Conservation (phyloP, 352 stramenopile genomes). For the Halophytophthora polymorphica region DNA sequence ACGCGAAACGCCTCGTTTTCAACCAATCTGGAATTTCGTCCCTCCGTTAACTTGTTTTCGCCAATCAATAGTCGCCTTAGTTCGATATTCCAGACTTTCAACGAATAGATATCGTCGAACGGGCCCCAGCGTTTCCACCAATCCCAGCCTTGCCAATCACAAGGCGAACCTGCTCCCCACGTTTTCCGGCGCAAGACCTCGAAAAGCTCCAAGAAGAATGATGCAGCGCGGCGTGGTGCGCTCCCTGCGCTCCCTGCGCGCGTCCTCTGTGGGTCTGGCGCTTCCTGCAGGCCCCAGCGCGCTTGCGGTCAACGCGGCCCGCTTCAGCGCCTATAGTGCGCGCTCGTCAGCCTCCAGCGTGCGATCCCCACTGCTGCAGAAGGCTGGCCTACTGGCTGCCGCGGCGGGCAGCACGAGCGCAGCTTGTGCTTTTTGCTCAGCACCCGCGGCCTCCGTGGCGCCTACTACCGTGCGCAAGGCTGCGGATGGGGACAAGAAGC, state of each 20-base stretch:
- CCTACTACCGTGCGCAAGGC: constrained; percentile 4
- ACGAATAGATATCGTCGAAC: not conserved
- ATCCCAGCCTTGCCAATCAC: not conserved
- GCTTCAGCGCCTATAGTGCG: constrained; percentile 11
- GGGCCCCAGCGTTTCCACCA: not conserved
- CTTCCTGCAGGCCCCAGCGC: constrained; percentile 11
- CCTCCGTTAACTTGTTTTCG: too few relatives aligned
- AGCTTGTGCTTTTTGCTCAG: constrained; percentile 55
- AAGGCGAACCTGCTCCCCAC: too few relatives aligned
- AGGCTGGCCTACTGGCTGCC: constrained; percentile 27
- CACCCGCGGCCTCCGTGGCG: constrained; percentile 6
- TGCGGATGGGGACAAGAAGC: constrained; percentile 4
- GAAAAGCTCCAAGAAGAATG: constrained; percentile 12
- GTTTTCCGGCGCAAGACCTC: not conserved
- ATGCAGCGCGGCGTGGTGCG: constrained; percentile 27
- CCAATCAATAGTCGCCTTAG: not conserved
- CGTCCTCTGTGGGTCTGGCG: constrained; percentile 6
- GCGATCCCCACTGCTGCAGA: constrained; percentile 33
- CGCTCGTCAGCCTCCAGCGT: constrained; percentile 11
- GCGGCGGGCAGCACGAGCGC: constrained; percentile 42
- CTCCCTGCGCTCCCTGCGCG: constrained; percentile 15
- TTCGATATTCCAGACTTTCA: not conserved
- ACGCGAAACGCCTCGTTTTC: not conserved
- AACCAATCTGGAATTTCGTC: too few relatives aligned
- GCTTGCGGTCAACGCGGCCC: not conserved